Conservation (phyloP, 352 stramenopile species). For the Phytopythium delawarense region DNA sequence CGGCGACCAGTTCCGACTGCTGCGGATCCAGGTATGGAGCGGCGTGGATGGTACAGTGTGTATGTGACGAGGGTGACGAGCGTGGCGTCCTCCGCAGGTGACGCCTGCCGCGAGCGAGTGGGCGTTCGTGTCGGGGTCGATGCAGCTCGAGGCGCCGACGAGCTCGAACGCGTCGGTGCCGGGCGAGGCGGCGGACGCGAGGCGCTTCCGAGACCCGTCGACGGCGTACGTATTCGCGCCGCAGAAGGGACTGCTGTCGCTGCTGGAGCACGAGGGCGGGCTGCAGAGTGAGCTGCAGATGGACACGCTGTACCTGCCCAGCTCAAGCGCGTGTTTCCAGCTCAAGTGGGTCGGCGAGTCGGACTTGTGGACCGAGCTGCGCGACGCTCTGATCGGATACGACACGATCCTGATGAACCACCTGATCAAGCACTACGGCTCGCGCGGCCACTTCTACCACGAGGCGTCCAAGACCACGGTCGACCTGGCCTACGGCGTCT, state of each 20-base stretch:
- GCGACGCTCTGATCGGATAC: slow-evolving; percentile 60
- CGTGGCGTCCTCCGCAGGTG: not conserved
- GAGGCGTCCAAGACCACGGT: slow-evolving; percentile 49
- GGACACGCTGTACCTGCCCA: slow-evolving; percentile 33
- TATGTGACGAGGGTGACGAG: not conserved
- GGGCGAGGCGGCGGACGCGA: not conserved
- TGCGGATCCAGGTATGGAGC: slow-evolving; percentile 31
- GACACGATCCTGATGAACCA: slow-evolving; percentile 94
- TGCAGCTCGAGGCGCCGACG: not conserved
- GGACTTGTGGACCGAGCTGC: slow-evolving; percentile 37
- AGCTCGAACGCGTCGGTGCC: not conserved
- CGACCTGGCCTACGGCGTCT: slow-evolving; percentile 72
- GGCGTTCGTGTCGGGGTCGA: slow-evolving; percentile 4
- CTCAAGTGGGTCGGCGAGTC: slow-evolving; percentile 31
- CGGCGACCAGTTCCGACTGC: slow-evolving; percentile 19
- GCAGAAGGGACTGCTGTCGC: slow-evolving; percentile 63
- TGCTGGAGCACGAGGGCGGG: slow-evolving; percentile 35
- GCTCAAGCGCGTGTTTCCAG: slow-evolving; percentile 43
- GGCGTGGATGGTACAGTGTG: not conserved
- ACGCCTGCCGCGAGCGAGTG: slow-evolving; percentile 1
- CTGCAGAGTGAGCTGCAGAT: slow-evolving; percentile 27
- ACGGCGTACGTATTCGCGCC: slow-evolving; percentile 64
- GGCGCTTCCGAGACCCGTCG: slow-evolving; percentile 9
- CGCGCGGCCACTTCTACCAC: slow-evolving; percentile 63
- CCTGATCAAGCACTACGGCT: slow-evolving; percentile 57